phyloP scores from a whole-genome alignment of 148 eudicot species.

The Chenopodium formosanum region DNA sequence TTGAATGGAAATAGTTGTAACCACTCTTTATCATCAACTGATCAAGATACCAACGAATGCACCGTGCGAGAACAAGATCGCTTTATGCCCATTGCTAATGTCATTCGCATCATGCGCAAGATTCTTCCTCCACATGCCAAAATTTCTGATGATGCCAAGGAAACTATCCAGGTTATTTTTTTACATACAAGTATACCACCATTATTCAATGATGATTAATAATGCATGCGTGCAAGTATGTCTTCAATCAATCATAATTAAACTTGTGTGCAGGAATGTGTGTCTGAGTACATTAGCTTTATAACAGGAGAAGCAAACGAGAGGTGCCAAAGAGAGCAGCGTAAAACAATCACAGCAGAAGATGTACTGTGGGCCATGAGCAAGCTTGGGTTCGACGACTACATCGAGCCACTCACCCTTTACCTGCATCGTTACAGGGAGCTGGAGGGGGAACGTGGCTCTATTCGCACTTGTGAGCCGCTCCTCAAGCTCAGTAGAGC shows the following conservation, averaged over 20 bases:
- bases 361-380: conserved; percentile 97
- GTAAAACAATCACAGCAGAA: conserved; percentile 94
- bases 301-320: conserved; percentile 93
- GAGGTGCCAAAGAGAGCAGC: conserved; percentile 89
- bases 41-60: conserved; percentile 50
- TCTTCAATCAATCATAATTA: no score
- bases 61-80: conserved; percentile 81
- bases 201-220: no score
- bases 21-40: neutral
- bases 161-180: no score
- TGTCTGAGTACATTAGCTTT: conserved; percentile 94
- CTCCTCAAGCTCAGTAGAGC: conserved; percentile 41
- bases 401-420: conserved; percentile 82
- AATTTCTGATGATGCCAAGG: conserved; percentile 91
- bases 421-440: conserved; percentile 81
- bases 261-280: conserved; percentile 78
- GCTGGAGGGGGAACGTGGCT: conserved; percentile 74
- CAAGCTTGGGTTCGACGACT: conserved; percentile 92
- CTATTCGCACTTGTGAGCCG: conserved; percentile 52
- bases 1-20: neutral
- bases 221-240: no score
- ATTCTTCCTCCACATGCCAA: conserved; percentile 90
- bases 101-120: conserved; percentile 86
- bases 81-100: conserved; percentile 96
- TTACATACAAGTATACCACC: no score